Conservation (phyloP, 202 grass and related monocot genomes). For the Carex arenaria region DNA sequence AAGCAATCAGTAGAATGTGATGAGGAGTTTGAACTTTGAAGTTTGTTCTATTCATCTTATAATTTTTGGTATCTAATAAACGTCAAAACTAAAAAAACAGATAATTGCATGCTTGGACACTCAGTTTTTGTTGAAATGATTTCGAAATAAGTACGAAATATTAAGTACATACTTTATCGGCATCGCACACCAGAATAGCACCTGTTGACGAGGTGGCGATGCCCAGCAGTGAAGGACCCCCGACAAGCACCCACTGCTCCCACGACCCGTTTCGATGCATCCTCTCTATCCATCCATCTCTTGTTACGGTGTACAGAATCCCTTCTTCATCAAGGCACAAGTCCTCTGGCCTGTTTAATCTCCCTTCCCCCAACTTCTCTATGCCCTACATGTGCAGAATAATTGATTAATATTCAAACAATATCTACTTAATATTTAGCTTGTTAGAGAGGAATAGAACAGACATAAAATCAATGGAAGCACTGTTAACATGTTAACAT, state of each 20-base stretch:
- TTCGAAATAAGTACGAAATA: neutral
- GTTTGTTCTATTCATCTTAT: neutral
- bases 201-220: conserved; percentile 38
- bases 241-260: conserved; percentile 62
- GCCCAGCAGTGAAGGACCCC: conserved; percentile 42
- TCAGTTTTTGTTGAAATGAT: no score
- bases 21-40: neutral
- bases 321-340: conserved; percentile 54
- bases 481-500: neutral
- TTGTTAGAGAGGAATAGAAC: neutral
- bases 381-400: conserved; percentile 16
- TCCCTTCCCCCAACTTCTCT: conserved; percentile 68
- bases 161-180: conserved; percentile 31
- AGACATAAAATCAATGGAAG: neutral
- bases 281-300: conserved; percentile 71
- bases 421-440: neutral
- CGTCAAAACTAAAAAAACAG: neutral
- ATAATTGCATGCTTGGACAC: no score
- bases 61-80: neutral
- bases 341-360: conserved; percentile 51
- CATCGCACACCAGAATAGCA: conserved; percentile 61
- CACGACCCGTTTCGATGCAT: conserved; percentile 50
- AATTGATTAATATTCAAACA: neutral
- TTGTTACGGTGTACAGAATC: conserved; percentile 51
- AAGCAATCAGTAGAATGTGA: neutral